phyloP scores from a whole-genome alignment of 352 stramenopile species.

The Nannochloropsis limnetica region DNA sequence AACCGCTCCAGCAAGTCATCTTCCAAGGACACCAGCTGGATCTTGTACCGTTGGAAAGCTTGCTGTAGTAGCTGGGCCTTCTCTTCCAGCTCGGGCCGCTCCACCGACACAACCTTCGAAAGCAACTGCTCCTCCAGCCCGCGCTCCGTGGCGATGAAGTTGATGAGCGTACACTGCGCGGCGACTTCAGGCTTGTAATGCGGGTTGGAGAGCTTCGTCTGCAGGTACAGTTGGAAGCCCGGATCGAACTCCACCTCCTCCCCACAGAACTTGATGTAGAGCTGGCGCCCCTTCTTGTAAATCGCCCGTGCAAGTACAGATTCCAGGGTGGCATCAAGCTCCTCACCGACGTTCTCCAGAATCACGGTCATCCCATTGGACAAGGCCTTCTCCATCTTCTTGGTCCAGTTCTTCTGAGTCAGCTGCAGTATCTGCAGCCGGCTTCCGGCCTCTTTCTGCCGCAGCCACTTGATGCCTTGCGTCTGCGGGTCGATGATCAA shows the following conservation, averaged over 20 bases:
- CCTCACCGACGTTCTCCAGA: slow-evolving; percentile 91
- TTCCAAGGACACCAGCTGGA: slow-evolving; percentile 87
- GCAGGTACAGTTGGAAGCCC: slow-evolving; percentile 88
- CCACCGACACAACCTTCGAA: slow-evolving; percentile 86
- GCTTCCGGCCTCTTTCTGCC: slow-evolving; percentile 72
- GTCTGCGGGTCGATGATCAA: slow-evolving; percentile 93
- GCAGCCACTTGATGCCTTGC: slow-evolving; percentile 96
- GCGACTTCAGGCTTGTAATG: slow-evolving; percentile 96
- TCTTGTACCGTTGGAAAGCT: slow-evolving; percentile 86
- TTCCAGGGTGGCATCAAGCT: slow-evolving; percentile 91
- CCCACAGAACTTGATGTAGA: slow-evolving; percentile 83
- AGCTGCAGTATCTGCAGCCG: slow-evolving; percentile 82
- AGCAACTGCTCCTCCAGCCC: slow-evolving; percentile 88
- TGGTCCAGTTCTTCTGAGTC: slow-evolving; percentile 88
- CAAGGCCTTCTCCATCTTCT: slow-evolving; percentile 82
- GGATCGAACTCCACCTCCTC: slow-evolving; percentile 93
- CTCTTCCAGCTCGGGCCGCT: slow-evolving; percentile 83
- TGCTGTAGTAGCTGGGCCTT: slow-evolving; percentile 81
- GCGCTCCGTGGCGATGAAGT: slow-evolving; percentile 92
- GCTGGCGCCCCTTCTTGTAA: slow-evolving; percentile 84
- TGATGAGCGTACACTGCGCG: slow-evolving; percentile 90
- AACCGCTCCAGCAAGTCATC: slow-evolving; percentile 86
- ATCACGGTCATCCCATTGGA: slow-evolving; percentile 88
- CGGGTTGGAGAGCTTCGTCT: slow-evolving; percentile 91
- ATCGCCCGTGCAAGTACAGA: slow-evolving; percentile 85